Evolutionary conservation across 1,284 basidiomycete genomes (phyloP).

Genomic region (Acaromyces ingoldii): DNA sequence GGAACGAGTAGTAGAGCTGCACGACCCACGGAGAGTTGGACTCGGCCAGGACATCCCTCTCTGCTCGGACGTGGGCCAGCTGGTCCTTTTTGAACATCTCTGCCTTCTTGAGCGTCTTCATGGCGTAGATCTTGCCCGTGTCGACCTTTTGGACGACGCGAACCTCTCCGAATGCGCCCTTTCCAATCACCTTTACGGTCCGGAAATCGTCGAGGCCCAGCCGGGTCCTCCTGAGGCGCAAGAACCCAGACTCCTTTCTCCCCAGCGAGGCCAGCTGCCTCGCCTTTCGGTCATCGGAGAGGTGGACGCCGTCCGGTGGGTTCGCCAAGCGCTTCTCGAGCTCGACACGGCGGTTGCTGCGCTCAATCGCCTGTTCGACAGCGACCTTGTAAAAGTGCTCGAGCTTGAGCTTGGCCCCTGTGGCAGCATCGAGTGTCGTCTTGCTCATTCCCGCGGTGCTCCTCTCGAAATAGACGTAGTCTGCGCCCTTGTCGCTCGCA

Average conservation of each 20-base stretch:
- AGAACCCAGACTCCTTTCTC: slow-evolving; percentile 71
- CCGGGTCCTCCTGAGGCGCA: slow-evolving; percentile 83
- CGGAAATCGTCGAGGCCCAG: slow-evolving; percentile 89
- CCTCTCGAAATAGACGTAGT: slow-evolving; percentile 94
- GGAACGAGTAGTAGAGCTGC: slow-evolving; percentile 97
- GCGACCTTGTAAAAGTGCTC: slow-evolving; percentile 97
- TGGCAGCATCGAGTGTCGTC: slow-evolving; percentile 83
- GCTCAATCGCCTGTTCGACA: slow-evolving; percentile 82
- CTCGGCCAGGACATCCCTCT: slow-evolving; percentile 93
- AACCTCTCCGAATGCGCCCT: slow-evolving; percentile 97
- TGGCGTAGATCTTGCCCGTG: slow-evolving; percentile 96
- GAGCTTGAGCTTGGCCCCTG: slow-evolving; percentile 91
- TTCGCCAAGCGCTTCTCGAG: slow-evolving; percentile 73
- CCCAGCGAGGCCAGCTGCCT: slow-evolving; percentile 86
- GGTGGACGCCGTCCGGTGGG: slow-evolving; percentile 33
- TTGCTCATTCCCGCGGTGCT: slow-evolving; percentile 77
- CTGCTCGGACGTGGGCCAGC: slow-evolving; percentile 97
- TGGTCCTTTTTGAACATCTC: slow-evolving; percentile 97
- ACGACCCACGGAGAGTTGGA: slow-evolving; percentile 98
- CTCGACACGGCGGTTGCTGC: slow-evolving; percentile 82
- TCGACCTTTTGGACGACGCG: slow-evolving; percentile 93
- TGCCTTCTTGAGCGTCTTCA: slow-evolving; percentile 96
- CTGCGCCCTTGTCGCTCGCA: slow-evolving; percentile 55
- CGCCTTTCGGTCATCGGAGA: slow-evolving; percentile 74
- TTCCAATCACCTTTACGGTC: slow-evolving; percentile 97